Base-by-base conservation (phyloP, 495 filamentous ascomycete species). In the Penicillium mononematosum region DNA sequence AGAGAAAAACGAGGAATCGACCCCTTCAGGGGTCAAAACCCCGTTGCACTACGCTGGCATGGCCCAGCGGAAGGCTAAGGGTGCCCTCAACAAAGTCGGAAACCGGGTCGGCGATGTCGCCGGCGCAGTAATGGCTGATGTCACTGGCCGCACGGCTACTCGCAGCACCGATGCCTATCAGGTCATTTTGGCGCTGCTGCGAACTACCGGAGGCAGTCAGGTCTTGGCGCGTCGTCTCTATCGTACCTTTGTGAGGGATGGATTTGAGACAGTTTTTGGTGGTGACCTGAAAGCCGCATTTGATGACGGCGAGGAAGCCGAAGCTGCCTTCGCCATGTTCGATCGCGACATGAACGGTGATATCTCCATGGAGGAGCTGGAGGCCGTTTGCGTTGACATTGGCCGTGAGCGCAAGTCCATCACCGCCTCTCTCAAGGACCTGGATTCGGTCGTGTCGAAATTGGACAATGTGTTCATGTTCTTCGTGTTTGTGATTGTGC, bases 331-430 rank as follows among this genome's bases (percentile, higher is more conserved):
- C 58, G 76, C 78, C 52, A 92, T 96, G 81, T 97, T 97, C 54
- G 93, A 98, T 72, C 92, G 92, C 58, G 94, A 98, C 64, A 83
- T 98, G 74, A 98, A 98, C 59, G 94, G 94, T 16, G 92, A 97
- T 68, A 94, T 98, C 43, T 94, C 90, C 7, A 95, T 96, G 86
- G 90, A 95, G 53, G 93, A 97, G 70, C 80, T 98, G 16, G 93
- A 97, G 66, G 84, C 91, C 24, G 91, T 93, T 8, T 96, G 92
- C 71, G 92, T 93, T 20, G 93, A 98, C 66, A 94, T 97, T 70
- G 91, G 92, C 34, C 84, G 92, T 8, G 94, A 98, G 75, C 88
- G 93, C 62, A 98, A 96, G 65, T 89, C 92, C 4, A 97, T 98
- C 62, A 92, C 90, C 2, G 93, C 93, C 0, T 95, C 91, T 0